These are phyloP conservation scores for Kalanchoe fedtschenkoi DNA, from an alignment of 164 flowering plant genomes.

Conservation along the genomic window DNA sequence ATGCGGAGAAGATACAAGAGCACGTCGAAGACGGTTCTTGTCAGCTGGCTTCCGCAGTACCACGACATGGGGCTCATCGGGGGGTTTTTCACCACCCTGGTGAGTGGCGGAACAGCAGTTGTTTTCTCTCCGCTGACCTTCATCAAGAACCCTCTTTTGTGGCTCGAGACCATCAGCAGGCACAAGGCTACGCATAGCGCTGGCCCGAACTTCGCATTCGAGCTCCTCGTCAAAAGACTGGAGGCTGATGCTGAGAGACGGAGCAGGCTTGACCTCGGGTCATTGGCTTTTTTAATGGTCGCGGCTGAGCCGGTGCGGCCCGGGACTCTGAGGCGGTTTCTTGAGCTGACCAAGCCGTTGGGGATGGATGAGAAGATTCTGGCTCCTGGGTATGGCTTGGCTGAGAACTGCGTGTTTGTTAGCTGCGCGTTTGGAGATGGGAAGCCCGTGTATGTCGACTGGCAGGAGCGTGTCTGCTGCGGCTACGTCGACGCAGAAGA, in stretches of 20 bases:
- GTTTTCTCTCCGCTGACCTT: slow-evolving; percentile 77
- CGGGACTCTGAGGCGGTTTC: slow-evolving; percentile 49
- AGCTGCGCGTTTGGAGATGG: slow-evolving; percentile 68
- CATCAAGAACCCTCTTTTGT: slow-evolving; percentile 59
- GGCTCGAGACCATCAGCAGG: slow-evolving; percentile 59
- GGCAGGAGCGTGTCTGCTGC: slow-evolving; percentile 81
- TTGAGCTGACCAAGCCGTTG: slow-evolving; percentile 49
- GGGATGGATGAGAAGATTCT: slow-evolving; percentile 48
- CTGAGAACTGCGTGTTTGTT: slow-evolving; percentile 77
- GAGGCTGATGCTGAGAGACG: slow-evolving; percentile 37
- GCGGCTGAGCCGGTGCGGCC: slow-evolving; percentile 84
- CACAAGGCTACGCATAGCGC: slow-evolving; percentile 69
- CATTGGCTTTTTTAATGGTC: slow-evolving; percentile 66
- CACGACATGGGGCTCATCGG: slow-evolving; percentile 88
- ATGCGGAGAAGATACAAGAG: slow-evolving; percentile 59
- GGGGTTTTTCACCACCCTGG: slow-evolving; percentile 64
- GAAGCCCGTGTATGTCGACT: slow-evolving; percentile 51
- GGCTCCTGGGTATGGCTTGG: slow-evolving; percentile 87
- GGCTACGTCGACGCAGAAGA: slow-evolving; percentile 41
- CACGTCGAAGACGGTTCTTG: slow-evolving; percentile 56
- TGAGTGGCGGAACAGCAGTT: slow-evolving; percentile 62
- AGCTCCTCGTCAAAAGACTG: slow-evolving; percentile 48
- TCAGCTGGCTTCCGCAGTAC: slow-evolving; percentile 90
- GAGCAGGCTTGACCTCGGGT: slow-evolving; percentile 43
- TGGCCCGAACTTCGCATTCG: slow-evolving; percentile 78